Conservation (phyloP, 1,284 basidiomycete genomes). For the Phellopilus nigrolimitatus region DNA sequence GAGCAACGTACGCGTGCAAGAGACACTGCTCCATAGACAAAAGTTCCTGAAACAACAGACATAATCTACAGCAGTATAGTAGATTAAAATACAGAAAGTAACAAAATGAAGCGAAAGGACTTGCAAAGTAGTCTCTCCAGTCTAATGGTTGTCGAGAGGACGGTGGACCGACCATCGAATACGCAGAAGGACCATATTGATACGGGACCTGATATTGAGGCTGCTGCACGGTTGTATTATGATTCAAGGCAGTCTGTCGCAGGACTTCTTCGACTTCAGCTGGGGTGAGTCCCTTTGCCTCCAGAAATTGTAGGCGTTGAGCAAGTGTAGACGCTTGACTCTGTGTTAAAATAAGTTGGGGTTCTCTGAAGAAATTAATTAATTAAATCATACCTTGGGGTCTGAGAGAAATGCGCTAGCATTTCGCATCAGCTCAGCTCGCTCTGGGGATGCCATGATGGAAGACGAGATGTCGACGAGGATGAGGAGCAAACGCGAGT, state of each 20-base stretch:
- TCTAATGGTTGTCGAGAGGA: conserved; percentile 60
- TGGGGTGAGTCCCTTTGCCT: conserved; percentile 85
- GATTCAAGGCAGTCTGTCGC: conserved; percentile 47
- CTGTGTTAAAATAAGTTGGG: conserved; percentile 33
- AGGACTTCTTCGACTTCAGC: conserved; percentile 88
- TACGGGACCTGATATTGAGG: conserved; percentile 23
- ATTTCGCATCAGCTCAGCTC: conserved; percentile 72
- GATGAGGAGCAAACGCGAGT: conserved; percentile 9
- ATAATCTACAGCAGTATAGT: conserved; percentile 65
- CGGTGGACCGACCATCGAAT: conserved; percentile 33
- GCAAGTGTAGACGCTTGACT: conserved; percentile 73
- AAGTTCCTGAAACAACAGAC: conserved; percentile 84
- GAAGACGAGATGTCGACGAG: conserved; percentile 13
- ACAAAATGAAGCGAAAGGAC: conserved; percentile 29
- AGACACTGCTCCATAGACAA: conserved; percentile 85
- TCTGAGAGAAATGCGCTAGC: conserved; percentile 80
- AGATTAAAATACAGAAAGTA: conserved; percentile 14
- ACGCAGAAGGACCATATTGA: conserved; percentile 40
- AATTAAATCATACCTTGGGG: conserved; percentile 46
- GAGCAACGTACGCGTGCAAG: conserved; percentile 67
- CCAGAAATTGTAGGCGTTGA: conserved; percentile 88
- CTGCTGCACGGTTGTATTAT: conserved; percentile 26
- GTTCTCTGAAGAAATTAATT: conserved; percentile 2
- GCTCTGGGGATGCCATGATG: conserved; percentile 47
- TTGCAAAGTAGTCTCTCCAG: conserved; percentile 93